phyloP scores from a whole-genome alignment of 176 grass and related monocot species.

The Triticum monococcum region DNA sequence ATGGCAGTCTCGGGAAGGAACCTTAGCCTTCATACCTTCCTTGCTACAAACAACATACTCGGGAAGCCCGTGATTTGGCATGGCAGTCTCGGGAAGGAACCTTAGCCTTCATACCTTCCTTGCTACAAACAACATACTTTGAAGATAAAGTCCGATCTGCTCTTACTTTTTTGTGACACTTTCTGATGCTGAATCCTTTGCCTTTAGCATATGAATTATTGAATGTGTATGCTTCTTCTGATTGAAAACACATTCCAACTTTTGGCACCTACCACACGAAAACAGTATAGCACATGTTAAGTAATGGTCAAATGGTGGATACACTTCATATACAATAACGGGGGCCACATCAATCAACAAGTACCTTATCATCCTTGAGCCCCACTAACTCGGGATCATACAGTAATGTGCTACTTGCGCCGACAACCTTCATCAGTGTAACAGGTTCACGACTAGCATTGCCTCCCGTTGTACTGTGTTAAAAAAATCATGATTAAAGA shows the following conservation, averaged over 20 bases:
- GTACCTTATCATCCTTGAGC: background rate
- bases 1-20: too few relatives aligned
- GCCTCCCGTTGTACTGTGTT: too few relatives aligned
- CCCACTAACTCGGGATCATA: background rate
- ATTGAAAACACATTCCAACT: background rate
- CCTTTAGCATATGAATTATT: background rate
- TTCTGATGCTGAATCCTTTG: background rate
- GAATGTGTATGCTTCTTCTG: background rate
- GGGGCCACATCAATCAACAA: background rate
- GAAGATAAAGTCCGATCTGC: background rate
- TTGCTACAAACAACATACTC: background rate
- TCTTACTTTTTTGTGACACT: background rate
- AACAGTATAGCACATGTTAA: background rate
- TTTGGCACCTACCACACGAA: background rate
- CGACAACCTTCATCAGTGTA: background rate
- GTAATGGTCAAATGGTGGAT: background rate
- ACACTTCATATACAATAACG: background rate
- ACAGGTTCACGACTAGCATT: background rate
- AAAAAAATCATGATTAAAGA: too few relatives aligned
- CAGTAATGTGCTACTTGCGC: background rate
- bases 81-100: too few relatives aligned
- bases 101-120: background rate
- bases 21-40: background rate
- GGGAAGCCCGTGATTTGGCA: too few relatives aligned
- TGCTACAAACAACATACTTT: background rate